Conservation (phyloP, 2,329 filamentous ascomycete genomes). For the Eurotiales sp. region DNA sequence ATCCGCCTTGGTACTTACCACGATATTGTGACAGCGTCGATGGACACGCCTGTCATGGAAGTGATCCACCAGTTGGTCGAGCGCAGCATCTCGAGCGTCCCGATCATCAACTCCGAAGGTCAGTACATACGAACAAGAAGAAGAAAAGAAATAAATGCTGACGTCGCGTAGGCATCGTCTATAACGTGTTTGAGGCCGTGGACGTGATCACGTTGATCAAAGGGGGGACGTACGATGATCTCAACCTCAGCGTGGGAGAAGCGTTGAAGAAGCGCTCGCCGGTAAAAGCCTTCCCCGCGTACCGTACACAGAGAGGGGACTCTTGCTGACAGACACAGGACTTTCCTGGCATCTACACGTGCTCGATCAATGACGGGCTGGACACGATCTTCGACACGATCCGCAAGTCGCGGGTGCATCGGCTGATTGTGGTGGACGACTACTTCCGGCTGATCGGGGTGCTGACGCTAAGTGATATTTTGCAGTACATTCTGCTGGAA, state of each 20-base stretch:
- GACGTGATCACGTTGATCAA: conserved; percentile 97
- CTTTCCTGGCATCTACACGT: conserved; percentile 95
- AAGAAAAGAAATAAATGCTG: background rate
- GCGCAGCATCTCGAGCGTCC: conserved; percentile 89
- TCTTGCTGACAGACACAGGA: conserved; percentile 52
- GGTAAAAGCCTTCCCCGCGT: conserved; percentile 41
- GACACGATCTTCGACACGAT: conserved; percentile 97
- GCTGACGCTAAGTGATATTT: conserved; percentile 90
- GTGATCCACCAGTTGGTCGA: conserved; percentile 92
- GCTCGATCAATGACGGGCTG: conserved; percentile 82
- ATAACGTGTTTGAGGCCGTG: conserved; percentile 97
- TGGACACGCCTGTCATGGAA: conserved; percentile 88
- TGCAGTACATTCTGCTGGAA: conserved; percentile 86
- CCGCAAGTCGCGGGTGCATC: conserved; percentile 88
- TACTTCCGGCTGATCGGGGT: conserved; percentile 80
- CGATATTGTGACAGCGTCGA: conserved; percentile 74
- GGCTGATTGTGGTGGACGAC: conserved; percentile 89
- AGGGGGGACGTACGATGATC: conserved; percentile 85
- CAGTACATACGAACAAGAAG: conserved; percentile 18
- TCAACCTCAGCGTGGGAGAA: conserved; percentile 81
- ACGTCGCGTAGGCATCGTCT: conserved; percentile 56
- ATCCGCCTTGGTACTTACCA: conserved; percentile 81
- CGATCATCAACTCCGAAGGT: conserved; percentile 78
- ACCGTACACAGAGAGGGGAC: too few relatives aligned
- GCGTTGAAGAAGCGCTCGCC: conserved; percentile 81